phyloP scores from a whole-genome alignment of 192 early-diverging fungal genomes.

The Podila epigama region DNA sequence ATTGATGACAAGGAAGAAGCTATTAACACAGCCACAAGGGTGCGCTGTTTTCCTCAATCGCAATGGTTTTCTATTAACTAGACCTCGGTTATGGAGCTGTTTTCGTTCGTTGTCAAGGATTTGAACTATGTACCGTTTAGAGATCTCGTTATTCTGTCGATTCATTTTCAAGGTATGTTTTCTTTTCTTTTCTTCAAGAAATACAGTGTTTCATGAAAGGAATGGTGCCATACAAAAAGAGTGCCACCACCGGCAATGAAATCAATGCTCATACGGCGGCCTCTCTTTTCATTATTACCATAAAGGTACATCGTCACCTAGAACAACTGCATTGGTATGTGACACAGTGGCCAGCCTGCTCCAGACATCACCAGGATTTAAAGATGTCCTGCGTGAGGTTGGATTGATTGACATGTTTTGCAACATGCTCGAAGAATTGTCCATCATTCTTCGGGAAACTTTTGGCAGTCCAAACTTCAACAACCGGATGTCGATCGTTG shows the following conservation, averaged over 20 bases:
- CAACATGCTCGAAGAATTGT: slow-evolving; percentile 60
- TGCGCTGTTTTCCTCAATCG: no score
- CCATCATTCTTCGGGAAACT: slow-evolving; percentile 47
- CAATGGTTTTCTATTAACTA: slow-evolving; percentile 6
- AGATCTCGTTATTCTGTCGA: slow-evolving; percentile 58
- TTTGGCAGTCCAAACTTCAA: slow-evolving; percentile 49
- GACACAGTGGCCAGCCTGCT: slow-evolving; percentile 54
- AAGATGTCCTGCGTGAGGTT: slow-evolving; percentile 64
- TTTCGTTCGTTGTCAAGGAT: slow-evolving; percentile 62
- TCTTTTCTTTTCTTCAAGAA: no score
- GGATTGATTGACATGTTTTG: slow-evolving; percentile 68
- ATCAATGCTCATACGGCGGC: no score
- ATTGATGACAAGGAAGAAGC: no score
- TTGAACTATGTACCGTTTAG: slow-evolving; percentile 72
- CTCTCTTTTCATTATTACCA: no score
- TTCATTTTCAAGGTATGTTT: slow-evolving; percentile 64
- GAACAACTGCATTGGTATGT: slow-evolving; percentile 56
- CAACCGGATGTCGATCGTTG: slow-evolving; percentile 43
- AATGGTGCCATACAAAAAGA: no score
- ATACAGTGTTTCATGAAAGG: no score
- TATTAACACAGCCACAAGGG: no score
- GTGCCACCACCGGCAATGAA: no score
- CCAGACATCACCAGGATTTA: slow-evolving; percentile 54
- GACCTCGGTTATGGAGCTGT: slow-evolving; percentile 57
- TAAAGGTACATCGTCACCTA: slow-evolving; percentile 58